These are phyloP conservation scores for Saturnispora dispora DNA, from an alignment of 805 yeast species.

Conservation along the genomic window DNA sequence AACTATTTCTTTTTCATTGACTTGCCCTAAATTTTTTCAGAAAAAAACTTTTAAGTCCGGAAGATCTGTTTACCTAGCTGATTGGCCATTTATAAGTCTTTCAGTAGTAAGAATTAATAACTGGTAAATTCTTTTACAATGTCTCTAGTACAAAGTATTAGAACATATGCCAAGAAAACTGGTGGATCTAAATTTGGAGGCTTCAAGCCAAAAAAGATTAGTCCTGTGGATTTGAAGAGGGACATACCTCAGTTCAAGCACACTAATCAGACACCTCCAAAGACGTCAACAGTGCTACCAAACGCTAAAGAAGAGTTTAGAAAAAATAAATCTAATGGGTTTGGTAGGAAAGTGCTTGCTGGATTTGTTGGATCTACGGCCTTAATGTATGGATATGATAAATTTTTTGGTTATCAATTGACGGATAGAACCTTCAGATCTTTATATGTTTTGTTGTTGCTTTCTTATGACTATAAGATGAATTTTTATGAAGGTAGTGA, in stretches of 20 bases:
- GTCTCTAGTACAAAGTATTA: background rate
- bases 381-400: constrained; percentile 23
- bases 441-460: constrained; percentile 34
- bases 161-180: background rate
- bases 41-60: background rate
- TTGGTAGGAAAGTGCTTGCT: constrained; percentile 5
- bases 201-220: background rate
- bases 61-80: background rate
- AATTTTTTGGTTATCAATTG: constrained; percentile 38
- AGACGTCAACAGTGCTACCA: background rate
- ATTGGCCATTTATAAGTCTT: background rate
- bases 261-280: background rate
- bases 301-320: background rate
- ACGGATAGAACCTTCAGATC: constrained; percentile 45
- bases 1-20: background rate
- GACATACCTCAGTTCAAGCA: background rate
- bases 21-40: background rate
- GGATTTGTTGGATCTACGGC: constrained; percentile 14
- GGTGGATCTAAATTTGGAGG: background rate
- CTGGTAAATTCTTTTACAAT: background rate
- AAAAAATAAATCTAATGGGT: background rate
- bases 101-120: background rate
- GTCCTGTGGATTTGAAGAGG: background rate
- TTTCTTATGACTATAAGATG: constrained; percentile 55
- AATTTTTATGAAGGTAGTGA: constrained; percentile 37